These are phyloP conservation scores for Lentinus tigrinus DNA, from an alignment of 768 basidiomycete species.

Conservation along the genomic window DNA sequence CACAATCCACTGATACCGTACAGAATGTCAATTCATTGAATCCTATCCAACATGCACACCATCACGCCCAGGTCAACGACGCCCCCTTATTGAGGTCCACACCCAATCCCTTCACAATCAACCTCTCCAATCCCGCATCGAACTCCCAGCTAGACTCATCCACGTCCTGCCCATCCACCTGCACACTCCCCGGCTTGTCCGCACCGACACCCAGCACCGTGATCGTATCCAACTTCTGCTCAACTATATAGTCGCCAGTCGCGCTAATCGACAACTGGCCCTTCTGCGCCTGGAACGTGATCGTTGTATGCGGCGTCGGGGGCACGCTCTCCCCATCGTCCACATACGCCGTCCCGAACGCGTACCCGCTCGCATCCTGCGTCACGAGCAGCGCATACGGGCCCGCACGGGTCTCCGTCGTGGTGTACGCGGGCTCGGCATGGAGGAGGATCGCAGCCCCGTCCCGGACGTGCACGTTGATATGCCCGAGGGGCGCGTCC, in stretches of 20 bases:
- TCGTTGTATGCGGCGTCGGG: conserved; percentile 29
- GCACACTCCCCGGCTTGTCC: conserved; percentile 20
- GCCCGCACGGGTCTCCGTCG: conserved; percentile 47
- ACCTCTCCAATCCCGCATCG: conserved; percentile 38
- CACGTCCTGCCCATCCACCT: conserved; percentile 21
- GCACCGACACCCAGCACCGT: conserved; percentile 30
- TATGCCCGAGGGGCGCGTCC: conserved; percentile 52
- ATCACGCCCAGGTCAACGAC: conserved; percentile 35
- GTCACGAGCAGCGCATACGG: conserved; percentile 67
- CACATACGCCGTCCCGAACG: conserved; percentile 53
- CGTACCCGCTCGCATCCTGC: conserved; percentile 46
- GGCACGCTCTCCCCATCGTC: conserved; percentile 61
- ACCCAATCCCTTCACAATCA: conserved; percentile 28
- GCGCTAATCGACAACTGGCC: conserved; percentile 30
- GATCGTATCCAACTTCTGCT: conserved; percentile 34
- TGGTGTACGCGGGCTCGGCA: conserved; percentile 57
- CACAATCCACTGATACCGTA: too few species aligned
- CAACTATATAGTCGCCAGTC: conserved; percentile 27
- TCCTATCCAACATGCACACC: too few species aligned
- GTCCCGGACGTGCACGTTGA: conserved; percentile 62
- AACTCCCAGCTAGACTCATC: conserved; percentile 28
- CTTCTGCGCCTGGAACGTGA: conserved; percentile 27
- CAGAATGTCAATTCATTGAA: too few species aligned
- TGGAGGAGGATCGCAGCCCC: conserved; percentile 61
- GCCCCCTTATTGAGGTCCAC: conserved; percentile 42